Evolutionary conservation across 2,329 filamentous ascomycete genomes (phyloP), one percentile per base, ranked within the genome.

Genomic region (Zymoseptoria tritici): DNA sequence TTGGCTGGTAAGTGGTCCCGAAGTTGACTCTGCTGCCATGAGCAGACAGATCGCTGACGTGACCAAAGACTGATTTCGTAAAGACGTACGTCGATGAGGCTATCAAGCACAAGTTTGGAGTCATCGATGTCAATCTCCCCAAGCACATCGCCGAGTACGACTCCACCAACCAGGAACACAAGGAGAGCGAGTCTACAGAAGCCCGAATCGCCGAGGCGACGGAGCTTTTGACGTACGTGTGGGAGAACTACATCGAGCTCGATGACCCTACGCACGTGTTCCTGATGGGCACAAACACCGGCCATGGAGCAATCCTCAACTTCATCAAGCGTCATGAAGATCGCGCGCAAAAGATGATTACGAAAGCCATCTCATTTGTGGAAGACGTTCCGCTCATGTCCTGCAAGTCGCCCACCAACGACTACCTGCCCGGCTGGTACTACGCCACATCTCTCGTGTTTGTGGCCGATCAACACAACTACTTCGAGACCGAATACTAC

Each of bases 161-260:
- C 21, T 51, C 71, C 64, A 73, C 75, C 52, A 61, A 70, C 20
- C 69, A 71, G 16, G 68, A 69, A 16, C 74, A 76, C 58, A 60
- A 76, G 65, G 66, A 75, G 71, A 57, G 83, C 84, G 73, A 86
- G 84, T 61, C 68, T 20, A 60, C 70, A 13, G 72, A 73, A 26
- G 62, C 65, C 56, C 72, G 77, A 36, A 71, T 70, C 8, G 72
- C 72, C 22, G 79, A 80, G 57, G 82, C 81, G 0, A 85, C 88
- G 62, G 86, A 93, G 62, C 78, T 97, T 9, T 85, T 93, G 4
- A 85, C 83, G 61, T 97, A 96, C 70, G 79, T 99, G 13, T 99
- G 94, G 94, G 92, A 97, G 68, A 99, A 99, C 71, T 97, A 97
- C 70, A 85, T 99, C 20, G 90, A 96, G 78, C 86, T 86, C 55